Base-by-base conservation (phyloP, 495 filamentous ascomycete genomes). In the Podospora comata region DNA sequence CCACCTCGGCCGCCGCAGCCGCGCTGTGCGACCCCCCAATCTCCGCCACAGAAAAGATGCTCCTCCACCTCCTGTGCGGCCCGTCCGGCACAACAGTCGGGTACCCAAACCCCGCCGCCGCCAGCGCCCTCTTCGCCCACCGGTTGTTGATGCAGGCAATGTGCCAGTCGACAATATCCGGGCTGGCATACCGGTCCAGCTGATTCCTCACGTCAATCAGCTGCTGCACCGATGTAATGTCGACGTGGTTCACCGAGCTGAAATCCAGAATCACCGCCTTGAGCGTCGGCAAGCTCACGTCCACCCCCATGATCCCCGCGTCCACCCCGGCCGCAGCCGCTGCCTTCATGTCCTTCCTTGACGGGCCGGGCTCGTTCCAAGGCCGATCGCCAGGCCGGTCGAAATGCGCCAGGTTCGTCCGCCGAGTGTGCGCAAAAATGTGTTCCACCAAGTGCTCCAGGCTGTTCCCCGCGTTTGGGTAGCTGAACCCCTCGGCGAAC, bases 151-250 rank as follows among this genome's bases (percentile, higher is more conserved):
- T 91, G 79, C 90, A 90, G 15, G 93, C 92, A 69, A 99, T 90
- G 78, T 99, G 95, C 93, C 95, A 98, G 74, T 99, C 93, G 5
- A 99, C 93, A 6, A 86, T 82, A 13, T 93, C 90, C 0, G 95
- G 95, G 0, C 90, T 79, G 18, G 92, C 86, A 76, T 97, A 97
- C 16, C 89, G 85, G 78, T 98, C 95, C 23, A 99, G 88, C 76
- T 98, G 96, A 78, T 98, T 99, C 77, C 95, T 93, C 2, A 99
- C 92, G 72, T 99, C 95, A 78, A 99, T 97, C 54, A 99, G 82
- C 77, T 95, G 91, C 81, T 99, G 95, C 2, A 97, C 86, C 0
- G 93, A 96, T 1, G 95, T 97, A 65, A 96, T 87, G 72, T 99
- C 95, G 62, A 97, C 92, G 72, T 97, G 94, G 80, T 99, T 97